A percentile compares a stretch with the other conserved stretches of the same genome.
These are phyloP conservation scores for Phytophthora litchii DNA, from an alignment of 352 stramenopile genomes.

Conservation along the genomic window DNA sequence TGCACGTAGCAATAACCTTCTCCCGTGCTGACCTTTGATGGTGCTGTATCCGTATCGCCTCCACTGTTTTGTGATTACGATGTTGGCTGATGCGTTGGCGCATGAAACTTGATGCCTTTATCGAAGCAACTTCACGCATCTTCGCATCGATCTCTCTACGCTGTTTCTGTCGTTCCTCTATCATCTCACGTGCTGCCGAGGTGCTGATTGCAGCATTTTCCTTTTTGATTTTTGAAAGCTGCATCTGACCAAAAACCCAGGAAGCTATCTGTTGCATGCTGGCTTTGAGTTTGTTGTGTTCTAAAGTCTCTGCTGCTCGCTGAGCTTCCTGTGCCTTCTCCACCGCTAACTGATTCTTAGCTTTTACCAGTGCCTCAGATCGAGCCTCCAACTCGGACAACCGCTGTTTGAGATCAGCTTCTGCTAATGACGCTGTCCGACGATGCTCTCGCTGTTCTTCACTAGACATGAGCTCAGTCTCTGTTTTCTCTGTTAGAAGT, in stretches of 20 bases:
- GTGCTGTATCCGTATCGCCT: slow-evolving; percentile 20
- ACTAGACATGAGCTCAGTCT: slow-evolving; percentile 43
- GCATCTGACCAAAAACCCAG: slow-evolving; percentile 44
- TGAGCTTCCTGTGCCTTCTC: slow-evolving; percentile 33
- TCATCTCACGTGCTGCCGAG: slow-evolving; percentile 21
- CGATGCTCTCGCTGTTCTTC: slow-evolving; percentile 42
- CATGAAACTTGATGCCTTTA: slow-evolving; percentile 38
- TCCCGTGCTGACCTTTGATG: slow-evolving; percentile 26
- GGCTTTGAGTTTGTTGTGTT: slow-evolving; percentile 25
- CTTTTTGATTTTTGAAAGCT: slow-evolving; percentile 35
- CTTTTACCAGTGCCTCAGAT: slow-evolving; percentile 18
- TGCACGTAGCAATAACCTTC: slow-evolving; percentile 25
- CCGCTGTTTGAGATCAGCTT: slow-evolving; percentile 16
- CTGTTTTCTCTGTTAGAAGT: slow-evolving; percentile 38
- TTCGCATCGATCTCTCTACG: slow-evolving; percentile 20
- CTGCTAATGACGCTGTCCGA: slow-evolving; percentile 12
- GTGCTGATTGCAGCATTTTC: slow-evolving; percentile 19
- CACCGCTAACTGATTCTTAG: slow-evolving; percentile 23
- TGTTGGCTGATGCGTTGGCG: slow-evolving; percentile 25
- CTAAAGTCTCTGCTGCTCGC: slow-evolving; percentile 13
- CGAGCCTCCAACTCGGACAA: slow-evolving; percentile 33
- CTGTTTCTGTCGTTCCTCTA: slow-evolving; percentile 30
- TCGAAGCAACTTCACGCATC: slow-evolving; percentile 25
- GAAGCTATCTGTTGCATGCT: slow-evolving; percentile 36
- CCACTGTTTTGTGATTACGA: slow-evolving; percentile 20